phyloP scores from a whole-genome alignment of 1,284 basidiomycete species.

The Leccinum proliferum region DNA sequence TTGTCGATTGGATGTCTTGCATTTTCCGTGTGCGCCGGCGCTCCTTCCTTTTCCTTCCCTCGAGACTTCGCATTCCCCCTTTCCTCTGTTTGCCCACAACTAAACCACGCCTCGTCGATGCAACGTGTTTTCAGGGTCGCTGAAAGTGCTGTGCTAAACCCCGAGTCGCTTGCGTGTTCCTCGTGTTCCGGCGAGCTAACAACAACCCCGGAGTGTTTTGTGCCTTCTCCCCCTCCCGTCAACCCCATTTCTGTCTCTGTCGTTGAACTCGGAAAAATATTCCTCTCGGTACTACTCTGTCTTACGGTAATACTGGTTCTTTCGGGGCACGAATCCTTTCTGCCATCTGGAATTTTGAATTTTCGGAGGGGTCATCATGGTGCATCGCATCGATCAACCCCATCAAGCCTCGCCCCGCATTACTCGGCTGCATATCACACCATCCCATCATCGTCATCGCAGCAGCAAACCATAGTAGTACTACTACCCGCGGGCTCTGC shows the following conservation, averaged over 20 bases:
- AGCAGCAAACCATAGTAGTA: not conserved
- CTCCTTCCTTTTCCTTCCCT: not conserved
- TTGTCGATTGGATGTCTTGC: not conserved
- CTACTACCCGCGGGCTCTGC: not conserved
- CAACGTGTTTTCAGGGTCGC: constrained; percentile 19
- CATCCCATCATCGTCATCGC: not conserved
- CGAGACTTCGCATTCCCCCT: not conserved
- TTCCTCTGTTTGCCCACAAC: not conserved
- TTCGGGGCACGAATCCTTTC: not conserved
- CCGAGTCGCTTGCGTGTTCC: not conserved
- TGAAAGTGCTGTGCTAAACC: constrained; percentile 1
- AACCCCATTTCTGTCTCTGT: not conserved
- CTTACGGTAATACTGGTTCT: not conserved
- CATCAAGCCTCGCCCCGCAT: not conserved
- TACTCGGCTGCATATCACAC: not conserved
- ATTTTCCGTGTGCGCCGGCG: not conserved
- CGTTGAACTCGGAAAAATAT: not conserved
- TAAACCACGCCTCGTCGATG: constrained; percentile 18
- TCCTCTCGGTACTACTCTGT: not conserved
- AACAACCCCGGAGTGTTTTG: not conserved
- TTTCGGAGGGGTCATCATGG: not conserved
- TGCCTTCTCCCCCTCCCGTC: not conserved
- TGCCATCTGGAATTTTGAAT: not conserved
- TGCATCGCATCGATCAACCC: not conserved
- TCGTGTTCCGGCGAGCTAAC: not conserved